Evolutionary conservation across 805 yeast genomes (phyloP), one percentile per base, ranked within the genome.

Genomic region (Lachancea cidri): DNA sequence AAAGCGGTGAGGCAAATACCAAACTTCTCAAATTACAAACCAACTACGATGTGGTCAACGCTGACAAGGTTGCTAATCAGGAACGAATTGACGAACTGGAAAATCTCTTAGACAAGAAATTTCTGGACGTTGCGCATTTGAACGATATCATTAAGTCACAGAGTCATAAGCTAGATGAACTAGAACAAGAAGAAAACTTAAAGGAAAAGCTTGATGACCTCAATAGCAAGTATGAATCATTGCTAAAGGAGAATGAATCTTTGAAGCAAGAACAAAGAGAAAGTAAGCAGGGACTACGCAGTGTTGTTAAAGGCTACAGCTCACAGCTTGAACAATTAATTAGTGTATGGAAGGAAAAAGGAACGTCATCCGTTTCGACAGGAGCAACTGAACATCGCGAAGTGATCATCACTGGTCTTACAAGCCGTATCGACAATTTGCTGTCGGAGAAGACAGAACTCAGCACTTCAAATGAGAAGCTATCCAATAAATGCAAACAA

Each of bases 111-210:
- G 65, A 65, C 14, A 68, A 73, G 31, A 77, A 77, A 52, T 66
- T 80, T 41, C 58, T 72, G 7, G 77, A 78, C 41, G 63, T 80
- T 25, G 64, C 70, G 9, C 69, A 69, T 16, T 60, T 83, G 54
- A 82, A 81, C 52, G 62, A 66, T 15, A 54, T 83, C 17, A 70
- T 83, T 20, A 71, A 74, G 48, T 59, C 62, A 5, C 88, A 79
- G 58, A 74, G 74, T 40, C 62, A 58, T 3, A 62, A 68, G 47
- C 70, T 80, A 33, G 64, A 60, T 2, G 70, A 71, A 45, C 59
- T 79, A 1, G 63, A 60, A 36, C 70, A 65, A 18, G 72, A 75
- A 45, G 71, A 72, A 44, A 58, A 50, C 4, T 62, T 73, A 44
- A 68, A 70, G 40, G 68, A 69, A 22, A 73, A 76, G 46, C 60